Evolutionary conservation across 2,329 filamentous ascomycete species (phyloP).

Genomic region (Ophiocordyceps polyrhachis-furcata): DNA sequence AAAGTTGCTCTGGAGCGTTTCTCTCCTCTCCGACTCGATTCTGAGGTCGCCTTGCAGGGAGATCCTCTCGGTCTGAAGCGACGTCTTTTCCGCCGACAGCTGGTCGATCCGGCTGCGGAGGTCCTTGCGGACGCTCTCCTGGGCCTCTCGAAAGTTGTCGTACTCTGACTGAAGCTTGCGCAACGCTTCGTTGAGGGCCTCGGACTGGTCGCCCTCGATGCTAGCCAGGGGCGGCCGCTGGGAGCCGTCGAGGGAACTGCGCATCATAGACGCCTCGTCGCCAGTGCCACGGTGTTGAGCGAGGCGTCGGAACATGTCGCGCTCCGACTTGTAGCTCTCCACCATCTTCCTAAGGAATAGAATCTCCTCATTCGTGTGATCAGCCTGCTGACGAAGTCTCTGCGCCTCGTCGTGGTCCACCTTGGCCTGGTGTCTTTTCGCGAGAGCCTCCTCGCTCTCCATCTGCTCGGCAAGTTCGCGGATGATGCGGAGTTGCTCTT

Average conservation of each 20-base stretch:
- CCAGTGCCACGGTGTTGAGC: constrained; percentile 49
- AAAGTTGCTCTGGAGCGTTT: constrained; percentile 81
- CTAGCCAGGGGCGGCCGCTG: constrained; percentile 35
- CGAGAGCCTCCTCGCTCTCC: constrained; percentile 73
- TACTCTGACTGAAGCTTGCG: constrained; percentile 81
- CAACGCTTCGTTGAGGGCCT: constrained; percentile 53
- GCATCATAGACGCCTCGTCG: constrained; percentile 51
- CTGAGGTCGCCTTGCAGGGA: constrained; percentile 64
- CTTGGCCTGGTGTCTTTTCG: constrained; percentile 41
- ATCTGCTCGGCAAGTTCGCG: constrained; percentile 74
- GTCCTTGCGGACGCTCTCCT: constrained; percentile 60
- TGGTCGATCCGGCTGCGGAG: constrained; percentile 72
- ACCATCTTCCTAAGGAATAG: constrained; percentile 65
- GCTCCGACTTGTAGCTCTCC: constrained; percentile 86
- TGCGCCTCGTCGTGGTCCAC: constrained; percentile 56
- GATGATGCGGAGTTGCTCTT: constrained; percentile 64
- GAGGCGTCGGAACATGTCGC: constrained; percentile 94
- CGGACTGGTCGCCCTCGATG: constrained; percentile 40
- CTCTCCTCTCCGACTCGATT: constrained; percentile 65
- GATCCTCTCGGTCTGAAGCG: constrained; percentile 66
- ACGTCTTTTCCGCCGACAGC: constrained; percentile 63
- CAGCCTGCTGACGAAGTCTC: constrained; percentile 50
- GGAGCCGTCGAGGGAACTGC: constrained; percentile 45
- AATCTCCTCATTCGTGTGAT: constrained; percentile 67
- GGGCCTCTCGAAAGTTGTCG: constrained; percentile 75